These are phyloP conservation scores for Mycena olivaceomarginata DNA, from an alignment of 768 basidiomycete species.

Conservation along the genomic window DNA sequence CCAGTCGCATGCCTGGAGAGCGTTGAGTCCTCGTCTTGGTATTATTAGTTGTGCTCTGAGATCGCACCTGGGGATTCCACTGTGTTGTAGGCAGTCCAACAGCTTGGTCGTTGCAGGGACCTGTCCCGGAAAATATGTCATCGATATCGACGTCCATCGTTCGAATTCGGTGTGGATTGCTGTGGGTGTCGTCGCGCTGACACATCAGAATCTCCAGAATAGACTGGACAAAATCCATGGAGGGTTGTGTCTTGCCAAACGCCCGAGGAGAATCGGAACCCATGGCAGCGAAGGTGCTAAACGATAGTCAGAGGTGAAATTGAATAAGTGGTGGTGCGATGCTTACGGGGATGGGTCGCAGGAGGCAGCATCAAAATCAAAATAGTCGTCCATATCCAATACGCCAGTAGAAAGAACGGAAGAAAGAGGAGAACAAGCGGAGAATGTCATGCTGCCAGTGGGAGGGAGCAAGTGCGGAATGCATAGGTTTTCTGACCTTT, in stretches of 20 bases:
- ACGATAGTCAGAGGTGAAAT: slow-evolving; percentile 1
- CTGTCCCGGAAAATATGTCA: neutral
- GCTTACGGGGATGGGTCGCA: slow-evolving; percentile 26
- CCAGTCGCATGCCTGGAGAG: slow-evolving; percentile 15
- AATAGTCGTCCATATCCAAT: slow-evolving; percentile 22
- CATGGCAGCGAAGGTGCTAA: neutral
- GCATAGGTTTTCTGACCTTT: slow-evolving; percentile 11
- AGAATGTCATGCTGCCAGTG: slow-evolving; percentile 16
- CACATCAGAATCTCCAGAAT: neutral
- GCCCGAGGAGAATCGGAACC: neutral
- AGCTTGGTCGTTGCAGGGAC: no score
- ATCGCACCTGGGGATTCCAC: no score
- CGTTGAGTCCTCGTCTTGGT: neutral
- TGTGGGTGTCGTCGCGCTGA: neutral
- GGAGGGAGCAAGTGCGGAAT: slow-evolving; percentile 6
- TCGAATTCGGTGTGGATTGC: slow-evolving; percentile 6
- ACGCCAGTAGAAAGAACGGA: neutral
- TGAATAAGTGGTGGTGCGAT: neutral
- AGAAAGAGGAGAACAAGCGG: neutral
- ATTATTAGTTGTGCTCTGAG: no score
- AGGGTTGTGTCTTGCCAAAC: neutral
- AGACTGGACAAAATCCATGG: neutral
- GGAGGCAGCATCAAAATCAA: slow-evolving; percentile 37
- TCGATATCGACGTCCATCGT: neutral
- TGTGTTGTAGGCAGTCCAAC: no score